Conservation (phyloP, 2,329 filamentous ascomycete species). For the Talaromyces islandicus region DNA sequence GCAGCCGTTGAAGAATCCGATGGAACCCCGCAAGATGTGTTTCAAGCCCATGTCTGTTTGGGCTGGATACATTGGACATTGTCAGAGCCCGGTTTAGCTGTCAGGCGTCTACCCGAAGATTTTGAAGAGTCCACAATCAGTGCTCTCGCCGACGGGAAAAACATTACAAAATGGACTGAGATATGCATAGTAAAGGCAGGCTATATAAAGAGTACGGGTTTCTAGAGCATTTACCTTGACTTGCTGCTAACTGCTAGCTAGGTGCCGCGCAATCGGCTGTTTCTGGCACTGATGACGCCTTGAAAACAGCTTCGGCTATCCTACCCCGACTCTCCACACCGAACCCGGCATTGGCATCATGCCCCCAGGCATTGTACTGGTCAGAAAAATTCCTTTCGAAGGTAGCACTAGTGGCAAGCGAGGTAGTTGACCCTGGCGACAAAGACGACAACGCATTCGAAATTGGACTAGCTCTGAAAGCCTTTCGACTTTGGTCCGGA, state of each 20-base stretch:
- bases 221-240: background rate
- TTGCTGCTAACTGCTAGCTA: conserved; percentile 20
- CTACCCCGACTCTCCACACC: conserved; percentile 53
- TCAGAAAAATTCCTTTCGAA: conserved; percentile 71
- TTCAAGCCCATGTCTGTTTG: conserved; percentile 76
- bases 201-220: conserved; percentile 63
- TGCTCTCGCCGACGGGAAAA: conserved; percentile 47
- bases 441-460: conserved; percentile 17
- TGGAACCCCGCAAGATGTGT: conserved; percentile 48
- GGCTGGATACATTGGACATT: conserved; percentile 80
- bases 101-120: conserved; percentile 57
- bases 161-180: conserved; percentile 67
- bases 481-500: conserved; percentile 44
- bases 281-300: conserved; percentile 48
- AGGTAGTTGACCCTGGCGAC: conserved; percentile 34
- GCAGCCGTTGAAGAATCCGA: conserved; percentile 55
- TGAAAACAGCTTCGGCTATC: conserved; percentile 61
- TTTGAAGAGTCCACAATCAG: conserved; percentile 52
- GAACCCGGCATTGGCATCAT: conserved; percentile 37
- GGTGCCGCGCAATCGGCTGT: conserved; percentile 42
- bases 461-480: conserved; percentile 36
- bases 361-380: conserved; percentile 68
- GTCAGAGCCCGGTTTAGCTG: conserved; percentile 60
- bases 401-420: conserved; percentile 62
- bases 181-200: conserved; percentile 74